A percentile compares a stretch with the other conserved stretches of the same genome.
Conservation (phyloP, 257 asterid genomes). For the Verbena officinalis region DNA sequence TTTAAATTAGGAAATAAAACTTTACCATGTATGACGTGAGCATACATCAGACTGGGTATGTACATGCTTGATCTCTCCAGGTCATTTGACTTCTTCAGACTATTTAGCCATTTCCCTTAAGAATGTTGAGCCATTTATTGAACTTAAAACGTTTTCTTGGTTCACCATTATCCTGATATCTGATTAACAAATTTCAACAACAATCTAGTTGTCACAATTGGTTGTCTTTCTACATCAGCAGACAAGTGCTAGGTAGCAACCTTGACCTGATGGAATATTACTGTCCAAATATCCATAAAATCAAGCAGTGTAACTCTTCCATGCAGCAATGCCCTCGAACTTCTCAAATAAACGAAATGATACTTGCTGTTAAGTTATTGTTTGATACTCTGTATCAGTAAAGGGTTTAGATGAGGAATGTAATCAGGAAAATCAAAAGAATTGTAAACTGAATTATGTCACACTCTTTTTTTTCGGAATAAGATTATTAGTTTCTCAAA, state of each 20-base stretch:
- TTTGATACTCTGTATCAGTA: background rate
- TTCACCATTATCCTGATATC: background rate
- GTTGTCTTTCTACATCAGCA: background rate
- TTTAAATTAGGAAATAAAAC: background rate
- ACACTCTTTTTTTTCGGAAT: background rate
- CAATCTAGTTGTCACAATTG: background rate
- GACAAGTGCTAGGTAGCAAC: background rate
- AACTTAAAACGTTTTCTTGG: no score
- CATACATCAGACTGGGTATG: background rate
- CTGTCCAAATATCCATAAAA: background rate
- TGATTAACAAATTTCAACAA: background rate
- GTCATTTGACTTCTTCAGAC: constrained; percentile 6
- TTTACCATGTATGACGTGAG: background rate
- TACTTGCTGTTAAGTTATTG: background rate
- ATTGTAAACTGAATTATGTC: background rate
- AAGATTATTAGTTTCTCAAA: background rate
- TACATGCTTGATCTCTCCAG: background rate
- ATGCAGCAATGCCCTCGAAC: constrained; percentile 4
- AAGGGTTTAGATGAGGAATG: background rate
- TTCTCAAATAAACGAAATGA: background rate
- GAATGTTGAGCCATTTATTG: background rate
- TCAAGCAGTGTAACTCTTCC: constrained; percentile 10
- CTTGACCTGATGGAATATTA: background rate
- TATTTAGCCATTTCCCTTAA: background rate
- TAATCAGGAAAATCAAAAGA: background rate